Evolutionary conservation across 2,329 filamentous ascomycete species (phyloP).

Genomic region (Exutisphaerella laricina): DNA sequence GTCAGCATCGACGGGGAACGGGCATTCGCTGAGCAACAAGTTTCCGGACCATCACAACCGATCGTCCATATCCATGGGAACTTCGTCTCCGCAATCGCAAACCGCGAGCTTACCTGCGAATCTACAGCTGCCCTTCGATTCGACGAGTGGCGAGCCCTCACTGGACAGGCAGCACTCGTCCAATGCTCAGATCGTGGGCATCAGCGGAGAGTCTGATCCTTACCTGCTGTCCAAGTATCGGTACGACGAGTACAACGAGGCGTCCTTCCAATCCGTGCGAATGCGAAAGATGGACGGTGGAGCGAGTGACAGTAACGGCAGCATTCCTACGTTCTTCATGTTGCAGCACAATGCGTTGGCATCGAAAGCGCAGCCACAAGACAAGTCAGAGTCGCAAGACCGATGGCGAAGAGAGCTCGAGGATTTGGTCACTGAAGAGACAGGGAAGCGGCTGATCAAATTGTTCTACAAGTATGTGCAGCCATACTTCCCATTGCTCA

Average conservation of each 20-base stretch:
- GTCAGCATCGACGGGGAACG: conserved; percentile 19
- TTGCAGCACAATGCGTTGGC: conserved; percentile 33
- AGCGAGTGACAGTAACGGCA: conserved; percentile 18
- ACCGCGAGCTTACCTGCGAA: conserved; percentile 16
- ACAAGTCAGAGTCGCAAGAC: conserved; percentile 23
- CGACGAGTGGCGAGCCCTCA: conserved; percentile 28
- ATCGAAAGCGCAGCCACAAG: conserved; percentile 33
- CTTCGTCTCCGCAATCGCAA: conserved; percentile 23
- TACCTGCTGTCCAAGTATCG: conserved; percentile 31
- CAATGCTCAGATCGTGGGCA: conserved; percentile 32
- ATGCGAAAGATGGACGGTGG: conserved; percentile 30
- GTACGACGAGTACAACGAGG: conserved; percentile 33
- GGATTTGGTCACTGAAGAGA: conserved; percentile 28
- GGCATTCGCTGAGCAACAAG: background rate
- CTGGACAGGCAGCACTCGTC: conserved; percentile 30
- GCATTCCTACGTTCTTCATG: conserved; percentile 32
- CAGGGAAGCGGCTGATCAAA: conserved; percentile 36
- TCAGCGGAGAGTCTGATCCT: conserved; percentile 32
- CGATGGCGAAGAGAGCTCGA: conserved; percentile 30
- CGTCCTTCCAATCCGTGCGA: conserved; percentile 29
- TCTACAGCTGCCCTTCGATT: conserved; percentile 26
- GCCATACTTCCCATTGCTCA: conserved; percentile 42
- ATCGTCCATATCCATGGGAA: conserved; percentile 25
- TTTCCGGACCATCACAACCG: conserved; percentile 13
- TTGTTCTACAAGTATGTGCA: conserved; percentile 42